Base-by-base conservation (phyloP, 139 green algal genomes). In the Monoraphidium neglectum region DNA sequence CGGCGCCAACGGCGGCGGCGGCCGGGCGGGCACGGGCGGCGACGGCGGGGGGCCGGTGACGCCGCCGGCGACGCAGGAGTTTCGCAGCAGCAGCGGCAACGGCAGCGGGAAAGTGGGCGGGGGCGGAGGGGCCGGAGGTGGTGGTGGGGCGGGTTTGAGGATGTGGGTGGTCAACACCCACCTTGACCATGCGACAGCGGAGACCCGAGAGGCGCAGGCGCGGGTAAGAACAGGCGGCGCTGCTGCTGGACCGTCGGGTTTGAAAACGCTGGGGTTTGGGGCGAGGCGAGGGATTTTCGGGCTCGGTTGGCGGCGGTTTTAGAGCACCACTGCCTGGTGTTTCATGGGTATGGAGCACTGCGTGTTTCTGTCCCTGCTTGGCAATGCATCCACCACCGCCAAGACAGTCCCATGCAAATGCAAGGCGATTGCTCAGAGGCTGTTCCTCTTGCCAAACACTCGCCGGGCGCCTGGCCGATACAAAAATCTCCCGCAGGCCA, bases 101-200 rank as follows among this genome's bases (percentile, higher is more conserved):
- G 70, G 68, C 24, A 23, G 18, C 23, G 59, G 36, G 5, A 68
- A 21, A 5, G 40, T 28, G 46, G 73, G 60, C 33, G 40, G 8
- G 8, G 43, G 43, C 43, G 43, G 8, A 12, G 43, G 43, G 43
- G 43, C 8, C n/a, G n/a, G 60, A 33, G 40, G 8, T 51, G 43
- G 43, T 12, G 43, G 8, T 8, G 43, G 43, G 43, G 43, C 8
- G 43, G 8, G 37, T 18, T 36, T 38, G n/a, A 37, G 62, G 51
- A 37, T 89, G 32, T 89, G 78, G 74, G 67, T 89, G 24, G 81
- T 88, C 4, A 89, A 89, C 64, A 84, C 82, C 0, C 84, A 89
- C 66, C 65, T 89, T 28, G 82, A 89, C 70, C 84, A 89, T 56
- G 79, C 71, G 8, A 57, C 72, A 2, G 35, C 59, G 2, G 68